These are phyloP conservation scores for Fraxinus floribunda DNA, from an alignment of 305 asterid genomes.

Conservation along the genomic window DNA sequence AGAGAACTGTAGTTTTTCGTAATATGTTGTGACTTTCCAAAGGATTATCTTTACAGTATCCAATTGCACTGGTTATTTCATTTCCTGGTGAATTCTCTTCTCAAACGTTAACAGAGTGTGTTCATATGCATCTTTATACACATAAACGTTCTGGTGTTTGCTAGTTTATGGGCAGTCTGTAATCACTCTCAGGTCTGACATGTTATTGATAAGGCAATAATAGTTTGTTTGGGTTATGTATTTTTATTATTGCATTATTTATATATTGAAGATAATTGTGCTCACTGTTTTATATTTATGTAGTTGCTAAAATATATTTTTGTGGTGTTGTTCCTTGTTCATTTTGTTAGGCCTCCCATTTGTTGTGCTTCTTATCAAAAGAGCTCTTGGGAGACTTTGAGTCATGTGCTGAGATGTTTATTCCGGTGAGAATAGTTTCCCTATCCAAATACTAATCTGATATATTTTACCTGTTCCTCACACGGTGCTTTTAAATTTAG, in stretches of 20 bases:
- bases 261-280: constrained; percentile 5
- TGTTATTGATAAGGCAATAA: constrained; percentile 5
- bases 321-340: constrained; percentile 21
- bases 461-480: constrained; percentile 37
- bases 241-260: constrained; percentile 5
- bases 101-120: constrained; percentile 7
- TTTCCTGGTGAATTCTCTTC: constrained; percentile 17
- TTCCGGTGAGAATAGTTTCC: constrained; percentile 71
- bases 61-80: constrained; percentile 15
- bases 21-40: constrained; percentile 10
- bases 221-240: constrained; percentile 4
- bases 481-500: constrained; percentile 46
- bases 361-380: constrained; percentile 77
- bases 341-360: constrained; percentile 73
- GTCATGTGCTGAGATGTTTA: constrained; percentile 92
- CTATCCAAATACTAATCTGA: constrained; percentile 8
- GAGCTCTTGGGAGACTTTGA: constrained; percentile 98
- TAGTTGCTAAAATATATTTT: constrained; percentile 8
- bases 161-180: constrained; percentile 6
- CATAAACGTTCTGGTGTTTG: not conserved
- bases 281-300: not conserved
- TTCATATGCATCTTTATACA: not conserved
- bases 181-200: constrained; percentile 8
- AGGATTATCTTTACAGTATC: constrained; percentile 9
- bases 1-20: constrained; percentile 13